These are phyloP conservation scores for Caloboletus firmus DNA, from an alignment of 1,284 basidiomycete species.

Conservation along the genomic window DNA sequence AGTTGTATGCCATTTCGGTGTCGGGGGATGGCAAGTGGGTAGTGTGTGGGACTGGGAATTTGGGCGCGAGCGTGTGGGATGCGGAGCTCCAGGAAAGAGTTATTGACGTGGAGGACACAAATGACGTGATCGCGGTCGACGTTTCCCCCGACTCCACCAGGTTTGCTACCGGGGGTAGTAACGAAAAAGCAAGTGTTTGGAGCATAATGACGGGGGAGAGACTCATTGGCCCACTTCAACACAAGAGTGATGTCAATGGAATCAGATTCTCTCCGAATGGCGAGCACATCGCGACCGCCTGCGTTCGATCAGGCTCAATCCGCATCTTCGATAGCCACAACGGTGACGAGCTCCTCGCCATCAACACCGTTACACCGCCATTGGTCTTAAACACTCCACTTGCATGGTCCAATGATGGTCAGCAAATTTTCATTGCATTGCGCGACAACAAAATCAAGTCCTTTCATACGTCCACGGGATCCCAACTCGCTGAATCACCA, in stretches of 20 bases:
- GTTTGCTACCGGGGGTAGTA: neutral
- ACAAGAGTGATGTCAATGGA: too few species aligned
- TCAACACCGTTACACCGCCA: neutral
- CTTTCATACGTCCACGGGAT: neutral
- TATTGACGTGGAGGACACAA: neutral
- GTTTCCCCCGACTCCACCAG: neutral
- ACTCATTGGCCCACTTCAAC: too few species aligned
- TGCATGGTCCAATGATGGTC: neutral
- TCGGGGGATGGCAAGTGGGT: neutral
- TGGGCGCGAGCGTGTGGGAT: neutral
- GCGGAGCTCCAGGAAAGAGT: neutral
- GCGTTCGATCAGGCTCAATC: too few species aligned
- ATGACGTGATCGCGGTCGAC: too few species aligned
- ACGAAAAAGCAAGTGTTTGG: neutral
- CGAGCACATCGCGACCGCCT: too few species aligned
- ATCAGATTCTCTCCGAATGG: too few species aligned
- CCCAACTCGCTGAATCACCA: neutral
- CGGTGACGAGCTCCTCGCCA: neutral
- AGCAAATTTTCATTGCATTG: neutral
- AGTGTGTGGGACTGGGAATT: neutral
- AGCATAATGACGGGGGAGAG: too few species aligned
- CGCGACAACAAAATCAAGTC: neutral
- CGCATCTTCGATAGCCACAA: neutral
- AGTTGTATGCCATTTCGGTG: neutral
- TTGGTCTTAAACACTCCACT: neutral